Percentiles rank a stretch among this genome's conserved stretches.
phyloP scores from a whole-genome alignment of 2,329 filamentous ascomycete genomes.

The Aspergillus sp. region DNA sequence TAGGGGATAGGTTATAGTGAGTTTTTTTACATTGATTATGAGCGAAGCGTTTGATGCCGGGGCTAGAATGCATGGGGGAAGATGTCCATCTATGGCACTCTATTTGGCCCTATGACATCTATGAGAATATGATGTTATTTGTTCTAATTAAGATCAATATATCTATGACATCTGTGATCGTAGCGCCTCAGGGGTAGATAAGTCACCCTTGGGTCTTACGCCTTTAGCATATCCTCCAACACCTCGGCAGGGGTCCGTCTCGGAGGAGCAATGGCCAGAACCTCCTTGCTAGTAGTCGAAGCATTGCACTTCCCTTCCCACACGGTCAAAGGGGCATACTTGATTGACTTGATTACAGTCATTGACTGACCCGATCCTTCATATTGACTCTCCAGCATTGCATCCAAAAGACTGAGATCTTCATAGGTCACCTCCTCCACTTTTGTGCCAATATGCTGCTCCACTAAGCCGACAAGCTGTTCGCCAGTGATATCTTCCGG shows the following conservation, averaged over 20 bases:
- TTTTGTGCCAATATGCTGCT: constrained; percentile 33
- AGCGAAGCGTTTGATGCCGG: too few relatives aligned
- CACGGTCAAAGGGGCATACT: constrained; percentile 18
- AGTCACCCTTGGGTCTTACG: too few relatives aligned
- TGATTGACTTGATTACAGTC: constrained; percentile 34
- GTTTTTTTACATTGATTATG: too few relatives aligned
- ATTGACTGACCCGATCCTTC: constrained; percentile 20
- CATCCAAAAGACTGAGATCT: constrained; percentile 35
- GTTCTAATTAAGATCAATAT: too few relatives aligned
- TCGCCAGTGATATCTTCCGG: constrained; percentile 43
- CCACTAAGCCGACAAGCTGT: constrained; percentile 38
- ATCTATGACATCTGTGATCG: too few relatives aligned
- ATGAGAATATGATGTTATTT: too few relatives aligned
- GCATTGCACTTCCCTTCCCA: constrained; percentile 37
- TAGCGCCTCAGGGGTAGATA: too few relatives aligned
- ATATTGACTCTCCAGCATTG: constrained; percentile 15
- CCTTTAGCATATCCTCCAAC: constrained; percentile 21
- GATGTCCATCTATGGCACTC: too few relatives aligned
- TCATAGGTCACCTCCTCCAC: constrained; percentile 34
- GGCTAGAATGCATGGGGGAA: too few relatives aligned
- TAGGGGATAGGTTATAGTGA: too few relatives aligned
- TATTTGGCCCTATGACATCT: too few relatives aligned
- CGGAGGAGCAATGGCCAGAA: constrained; percentile 33
- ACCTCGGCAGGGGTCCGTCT: constrained; percentile 28
- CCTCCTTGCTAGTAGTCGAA: constrained; percentile 29